phyloP scores from a whole-genome alignment of 306 rosid species.

The Cucumis sativus region DNA sequence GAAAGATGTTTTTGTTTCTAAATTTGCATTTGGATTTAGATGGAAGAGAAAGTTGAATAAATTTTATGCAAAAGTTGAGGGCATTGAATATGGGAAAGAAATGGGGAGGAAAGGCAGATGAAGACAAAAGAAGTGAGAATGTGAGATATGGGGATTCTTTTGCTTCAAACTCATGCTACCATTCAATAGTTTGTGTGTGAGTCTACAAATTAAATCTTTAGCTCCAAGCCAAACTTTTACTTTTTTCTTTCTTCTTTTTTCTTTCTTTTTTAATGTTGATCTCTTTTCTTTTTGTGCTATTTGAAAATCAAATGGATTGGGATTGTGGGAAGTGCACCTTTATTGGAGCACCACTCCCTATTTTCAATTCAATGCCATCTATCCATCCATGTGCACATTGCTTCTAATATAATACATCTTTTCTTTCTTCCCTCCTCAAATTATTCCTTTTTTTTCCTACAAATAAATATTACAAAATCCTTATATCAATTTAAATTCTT shows the following conservation, averaged over 20 bases:
- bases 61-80: too few relatives aligned
- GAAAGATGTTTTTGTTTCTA: too few relatives aligned
- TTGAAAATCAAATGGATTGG: neutral
- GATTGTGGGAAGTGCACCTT: constrained; percentile 7
- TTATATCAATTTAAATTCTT: too few relatives aligned
- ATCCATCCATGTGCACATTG: neutral
- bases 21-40: too few relatives aligned
- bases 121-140: neutral
- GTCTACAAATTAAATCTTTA: neutral
- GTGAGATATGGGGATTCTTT: neutral
- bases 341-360: constrained; percentile 15
- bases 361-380: neutral
- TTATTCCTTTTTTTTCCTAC: neutral
- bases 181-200: neutral
- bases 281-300: neutral
- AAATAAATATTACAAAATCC: too few relatives aligned
- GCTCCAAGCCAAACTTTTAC: neutral
- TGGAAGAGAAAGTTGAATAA: too few relatives aligned
- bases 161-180: neutral
- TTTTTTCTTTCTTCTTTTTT: too few relatives aligned
- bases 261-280: too few relatives aligned
- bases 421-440: too few relatives aligned
- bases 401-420: neutral
- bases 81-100: neutral
- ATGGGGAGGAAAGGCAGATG: neutral